Base-by-base conservation (phyloP, 2,329 filamentous ascomycete genomes). In the Talaromyces sp. region DNA sequence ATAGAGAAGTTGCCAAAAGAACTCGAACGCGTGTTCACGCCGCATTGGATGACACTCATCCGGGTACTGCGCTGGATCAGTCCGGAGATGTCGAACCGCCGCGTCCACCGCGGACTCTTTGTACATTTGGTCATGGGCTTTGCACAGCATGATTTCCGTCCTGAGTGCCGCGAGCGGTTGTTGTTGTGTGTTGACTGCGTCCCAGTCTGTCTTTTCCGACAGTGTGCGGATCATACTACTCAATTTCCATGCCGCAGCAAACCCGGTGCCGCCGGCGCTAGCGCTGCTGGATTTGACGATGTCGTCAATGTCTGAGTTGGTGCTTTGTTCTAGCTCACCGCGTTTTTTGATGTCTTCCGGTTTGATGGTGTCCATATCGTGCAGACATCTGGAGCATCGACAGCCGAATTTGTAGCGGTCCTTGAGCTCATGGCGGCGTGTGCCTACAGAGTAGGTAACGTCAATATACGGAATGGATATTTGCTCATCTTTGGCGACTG, bases 401-500 rank as follows among this genome's bases (percentile, higher is more conserved):
- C 87, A 89, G 15, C 74, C 76, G 74, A 89, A 89, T 72, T 83
- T 86, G 77, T 87, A 89, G 31, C 83, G 80, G 27, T 79, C 75
- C 56, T 75, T 74, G 1, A 89, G 79, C 69, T 87, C 83, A 2
- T 74, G 74, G 67, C 83, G 84, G 2, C 87, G 83, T n/a, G 78
- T 76, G 8, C 76, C 69, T 29, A 79, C 80, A 0, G 85, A 82
- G 45, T 83, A 81, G 0, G 83, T 86, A 40, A 78, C 78, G 70
- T 89, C 87, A 67, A 88, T 79, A 71, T 90, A 90, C 2, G 86
- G 85, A 66, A 89, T 85, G 69, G 82, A 85, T 34, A 89, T 79
- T 71, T 90, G 86, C 34, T 86, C 83, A 67, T 81, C 82, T 65
- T 81, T 79, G 19, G 77, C 73, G 67, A 89, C 86, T 0, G 81